Evolutionary conservation across 1,139 yeast species (phyloP).

Genomic region (Pichia sp.): DNA sequence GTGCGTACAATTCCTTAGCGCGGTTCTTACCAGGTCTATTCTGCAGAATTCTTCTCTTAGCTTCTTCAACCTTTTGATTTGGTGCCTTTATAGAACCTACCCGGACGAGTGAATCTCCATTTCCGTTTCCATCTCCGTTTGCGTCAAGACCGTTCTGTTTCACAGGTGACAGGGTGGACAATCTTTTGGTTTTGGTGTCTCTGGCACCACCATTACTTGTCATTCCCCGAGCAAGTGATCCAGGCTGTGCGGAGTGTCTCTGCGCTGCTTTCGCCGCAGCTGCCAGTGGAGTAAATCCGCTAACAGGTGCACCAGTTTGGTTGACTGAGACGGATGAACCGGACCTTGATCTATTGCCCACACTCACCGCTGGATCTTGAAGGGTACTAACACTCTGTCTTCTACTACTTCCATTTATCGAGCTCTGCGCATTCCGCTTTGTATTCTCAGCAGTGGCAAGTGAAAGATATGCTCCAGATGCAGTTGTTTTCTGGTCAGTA

Average conservation of each 20-base stretch:
- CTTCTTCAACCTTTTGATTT: slow-evolving; percentile 16
- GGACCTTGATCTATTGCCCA: slow-evolving; percentile 9
- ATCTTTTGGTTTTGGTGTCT: slow-evolving; percentile 1
- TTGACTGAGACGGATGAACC: slow-evolving; percentile 8
- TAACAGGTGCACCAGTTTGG: background rate
- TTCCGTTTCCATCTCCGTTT: background rate
- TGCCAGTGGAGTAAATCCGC: slow-evolving; percentile 14
- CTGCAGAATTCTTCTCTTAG: slow-evolving; percentile 12
- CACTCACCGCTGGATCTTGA: slow-evolving; percentile 5
- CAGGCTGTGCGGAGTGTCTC: slow-evolving; percentile 14
- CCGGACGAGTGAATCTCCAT: background rate
- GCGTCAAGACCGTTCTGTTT: background rate
- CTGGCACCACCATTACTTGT: background rate
- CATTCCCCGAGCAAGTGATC: background rate
- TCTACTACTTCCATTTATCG: slow-evolving; percentile 24
- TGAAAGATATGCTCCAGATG: slow-evolving; percentile 51
- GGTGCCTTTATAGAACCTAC: slow-evolving; percentile 9
- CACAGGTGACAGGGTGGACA: too few relatives aligned
- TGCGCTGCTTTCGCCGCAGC: slow-evolving; percentile 25
- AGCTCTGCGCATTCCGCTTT: slow-evolving; percentile 55
- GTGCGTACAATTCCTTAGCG: slow-evolving; percentile 36
- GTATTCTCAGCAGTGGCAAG: slow-evolving; percentile 75
- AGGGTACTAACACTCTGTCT: slow-evolving; percentile 6
- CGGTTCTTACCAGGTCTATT: slow-evolving; percentile 28
- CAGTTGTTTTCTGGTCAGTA: slow-evolving; percentile 10